These are phyloP conservation scores for Kalmusia sp. DNA, from an alignment of 2,329 filamentous ascomycete species.

Conservation along the genomic window DNA sequence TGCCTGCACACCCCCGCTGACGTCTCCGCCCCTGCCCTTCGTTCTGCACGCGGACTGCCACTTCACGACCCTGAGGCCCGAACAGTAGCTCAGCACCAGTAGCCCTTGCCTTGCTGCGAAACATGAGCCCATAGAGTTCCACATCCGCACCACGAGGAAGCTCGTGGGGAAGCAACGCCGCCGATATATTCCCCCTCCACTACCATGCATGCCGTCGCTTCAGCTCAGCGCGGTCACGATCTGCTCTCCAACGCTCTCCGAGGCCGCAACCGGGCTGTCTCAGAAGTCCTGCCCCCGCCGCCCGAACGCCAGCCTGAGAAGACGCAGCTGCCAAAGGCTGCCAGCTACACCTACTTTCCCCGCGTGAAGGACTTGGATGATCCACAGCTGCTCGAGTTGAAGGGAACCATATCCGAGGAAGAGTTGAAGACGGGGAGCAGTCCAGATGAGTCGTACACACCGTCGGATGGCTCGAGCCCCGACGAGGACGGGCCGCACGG, in stretches of 20 bases:
- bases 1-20: slow-evolving; percentile 11
- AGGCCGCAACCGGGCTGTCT: slow-evolving; percentile 40
- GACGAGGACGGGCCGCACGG: slow-evolving; percentile 42
- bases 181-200: slow-evolving; percentile 11
- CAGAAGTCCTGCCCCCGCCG: slow-evolving; percentile 35
- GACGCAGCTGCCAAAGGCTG: slow-evolving; percentile 45
- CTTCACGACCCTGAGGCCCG: background rate
- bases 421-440: slow-evolving; percentile 33
- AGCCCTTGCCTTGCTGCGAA: background rate
- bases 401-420: slow-evolving; percentile 40
- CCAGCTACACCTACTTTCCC: slow-evolving; percentile 51
- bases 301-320: slow-evolving; percentile 30
- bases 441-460: slow-evolving; percentile 47
- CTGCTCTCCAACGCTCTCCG: slow-evolving; percentile 37
- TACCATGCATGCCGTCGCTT: slow-evolving; percentile 44
- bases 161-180: slow-evolving; percentile 12
- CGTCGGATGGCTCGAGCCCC: slow-evolving; percentile 54
- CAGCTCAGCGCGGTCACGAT: slow-evolving; percentile 37
- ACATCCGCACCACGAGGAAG: slow-evolving; percentile 4
- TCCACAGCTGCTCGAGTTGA: slow-evolving; percentile 34
- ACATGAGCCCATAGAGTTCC: slow-evolving; percentile 16
- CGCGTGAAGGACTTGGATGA: slow-evolving; percentile 45
- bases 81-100: background rate
- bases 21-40: background rate
- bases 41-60: background rate